These are phyloP conservation scores for Boletus bicolor DNA, from an alignment of 768 basidiomycete species.

Conservation along the genomic window DNA sequence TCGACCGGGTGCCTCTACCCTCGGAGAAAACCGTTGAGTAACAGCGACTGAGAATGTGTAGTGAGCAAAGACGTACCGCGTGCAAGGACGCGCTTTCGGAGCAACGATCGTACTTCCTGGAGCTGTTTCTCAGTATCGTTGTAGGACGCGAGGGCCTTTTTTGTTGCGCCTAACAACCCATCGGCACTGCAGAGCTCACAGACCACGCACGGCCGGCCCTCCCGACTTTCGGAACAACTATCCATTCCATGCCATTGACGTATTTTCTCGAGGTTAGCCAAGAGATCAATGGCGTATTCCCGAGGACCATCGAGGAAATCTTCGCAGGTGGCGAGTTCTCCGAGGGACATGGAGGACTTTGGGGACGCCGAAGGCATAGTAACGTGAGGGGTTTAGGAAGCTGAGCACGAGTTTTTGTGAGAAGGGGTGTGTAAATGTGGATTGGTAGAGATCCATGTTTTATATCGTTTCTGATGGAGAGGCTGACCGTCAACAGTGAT, in stretches of 20 bases:
- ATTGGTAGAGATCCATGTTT: background rate
- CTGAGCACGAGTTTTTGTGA: background rate
- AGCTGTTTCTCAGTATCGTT: conserved; percentile 6
- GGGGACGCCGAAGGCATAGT: conserved; percentile 2
- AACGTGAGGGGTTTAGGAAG: background rate
- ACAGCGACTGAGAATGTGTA: background rate
- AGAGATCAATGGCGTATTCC: conserved; percentile 9
- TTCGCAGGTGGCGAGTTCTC: conserved; percentile 15
- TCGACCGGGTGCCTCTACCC: background rate
- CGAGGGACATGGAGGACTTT: conserved; percentile 8
- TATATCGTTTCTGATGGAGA: background rate
- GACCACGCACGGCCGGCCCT: conserved; percentile 2
- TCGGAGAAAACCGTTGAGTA: background rate
- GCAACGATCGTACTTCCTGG: background rate
- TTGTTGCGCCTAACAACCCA: conserved; percentile 8
- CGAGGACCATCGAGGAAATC: conserved; percentile 11
- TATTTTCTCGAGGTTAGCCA: conserved; percentile 7
- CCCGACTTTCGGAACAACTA: background rate
- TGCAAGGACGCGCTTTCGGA: background rate
- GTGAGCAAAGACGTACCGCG: background rate
- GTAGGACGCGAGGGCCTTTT: conserved; percentile 4
- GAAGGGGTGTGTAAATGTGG: background rate
- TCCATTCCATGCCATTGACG: background rate
- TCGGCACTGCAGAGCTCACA: conserved; percentile 10
- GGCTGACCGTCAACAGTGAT: conserved; percentile 7